These are phyloP conservation scores for Trichophyton benhamiae DNA, from an alignment of 2,329 filamentous ascomycete genomes.

Conservation along the genomic window DNA sequence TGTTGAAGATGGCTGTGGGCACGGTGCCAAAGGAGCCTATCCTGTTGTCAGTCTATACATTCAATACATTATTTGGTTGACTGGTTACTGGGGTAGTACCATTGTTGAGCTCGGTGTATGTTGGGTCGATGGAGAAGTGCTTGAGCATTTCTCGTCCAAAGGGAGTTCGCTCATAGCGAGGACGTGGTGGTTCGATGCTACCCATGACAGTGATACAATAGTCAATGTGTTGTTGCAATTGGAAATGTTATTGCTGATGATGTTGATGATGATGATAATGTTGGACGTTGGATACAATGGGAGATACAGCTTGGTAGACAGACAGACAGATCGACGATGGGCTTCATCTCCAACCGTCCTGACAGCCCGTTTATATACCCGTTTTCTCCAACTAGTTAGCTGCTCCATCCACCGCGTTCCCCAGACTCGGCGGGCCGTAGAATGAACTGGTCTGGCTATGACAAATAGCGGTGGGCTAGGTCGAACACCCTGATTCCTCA, in stretches of 20 bases:
- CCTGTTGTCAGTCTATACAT: not conserved
- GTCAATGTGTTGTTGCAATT: not conserved
- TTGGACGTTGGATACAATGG: not conserved
- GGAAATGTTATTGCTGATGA: not conserved
- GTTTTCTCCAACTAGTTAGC: too few species aligned
- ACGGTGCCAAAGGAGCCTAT: conserved; percentile 63
- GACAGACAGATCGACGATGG: too few species aligned
- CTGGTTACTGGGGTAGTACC: not conserved
- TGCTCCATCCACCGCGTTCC: too few species aligned
- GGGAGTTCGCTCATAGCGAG: conserved; percentile 4
- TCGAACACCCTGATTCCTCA: not conserved
- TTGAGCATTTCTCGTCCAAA: conserved; percentile 42
- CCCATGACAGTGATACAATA: not conserved
- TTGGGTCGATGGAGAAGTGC: conserved; percentile 56
- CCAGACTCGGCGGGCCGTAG: too few species aligned
- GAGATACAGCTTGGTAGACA: not conserved
- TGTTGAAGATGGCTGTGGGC: conserved; percentile 49
- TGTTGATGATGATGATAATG: too few species aligned
- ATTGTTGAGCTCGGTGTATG: conserved; percentile 67
- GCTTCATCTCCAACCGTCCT: too few species aligned
- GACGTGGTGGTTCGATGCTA: not conserved
- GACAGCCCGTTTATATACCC: too few species aligned
- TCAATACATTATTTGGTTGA: not conserved
- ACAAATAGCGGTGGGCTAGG: not conserved
- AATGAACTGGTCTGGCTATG: not conserved